Conservation (phyloP, 2,329 filamentous ascomycete species). For the Fusarium pseudonygamai region DNA sequence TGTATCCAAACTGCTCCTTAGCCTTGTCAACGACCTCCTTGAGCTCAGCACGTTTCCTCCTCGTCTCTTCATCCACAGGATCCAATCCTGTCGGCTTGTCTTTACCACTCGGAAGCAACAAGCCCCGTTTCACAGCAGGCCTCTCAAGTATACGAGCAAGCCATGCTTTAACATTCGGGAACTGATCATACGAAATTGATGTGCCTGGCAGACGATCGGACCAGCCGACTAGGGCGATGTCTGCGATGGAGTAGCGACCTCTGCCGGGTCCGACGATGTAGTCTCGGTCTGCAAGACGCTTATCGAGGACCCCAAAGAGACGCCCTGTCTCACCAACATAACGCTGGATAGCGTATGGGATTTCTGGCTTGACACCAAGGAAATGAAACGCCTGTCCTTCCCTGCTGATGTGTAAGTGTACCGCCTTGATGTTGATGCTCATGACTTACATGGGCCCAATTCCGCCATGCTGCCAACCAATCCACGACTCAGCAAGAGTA, state of each 20-base stretch:
- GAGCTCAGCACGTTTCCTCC: conserved; percentile 38
- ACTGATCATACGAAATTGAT: conserved; percentile 63
- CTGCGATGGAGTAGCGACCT: conserved; percentile 72
- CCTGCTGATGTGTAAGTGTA: conserved; percentile 52
- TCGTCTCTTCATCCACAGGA: conserved; percentile 32
- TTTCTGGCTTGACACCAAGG: conserved; percentile 70
- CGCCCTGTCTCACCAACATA: conserved; percentile 81
- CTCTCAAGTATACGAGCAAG: conserved; percentile 73
- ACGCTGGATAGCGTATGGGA: conserved; percentile 75
- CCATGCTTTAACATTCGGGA: conserved; percentile 79
- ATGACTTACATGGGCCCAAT: conserved; percentile 66
- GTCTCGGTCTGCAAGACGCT: conserved; percentile 64
- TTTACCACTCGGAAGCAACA: conserved; percentile 68
- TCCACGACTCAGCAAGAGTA: conserved; percentile 58
- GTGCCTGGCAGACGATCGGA: conserved; percentile 57
- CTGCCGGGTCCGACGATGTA: conserved; percentile 62
- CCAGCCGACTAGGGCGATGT: conserved; percentile 80
- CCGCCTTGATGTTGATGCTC: not conserved
- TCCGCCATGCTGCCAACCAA: conserved; percentile 78
- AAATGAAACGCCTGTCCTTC: conserved; percentile 84
- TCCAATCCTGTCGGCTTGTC: conserved; percentile 27
- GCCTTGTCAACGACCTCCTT: conserved; percentile 49
- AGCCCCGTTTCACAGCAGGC: conserved; percentile 76
- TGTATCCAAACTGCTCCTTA: conserved; percentile 59
- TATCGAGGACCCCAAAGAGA: conserved; percentile 77